Evolutionary conservation across 106 monocot species (phyloP), one percentile per base, ranked within the genome.

Genomic region (Dendrobium catenatum): DNA sequence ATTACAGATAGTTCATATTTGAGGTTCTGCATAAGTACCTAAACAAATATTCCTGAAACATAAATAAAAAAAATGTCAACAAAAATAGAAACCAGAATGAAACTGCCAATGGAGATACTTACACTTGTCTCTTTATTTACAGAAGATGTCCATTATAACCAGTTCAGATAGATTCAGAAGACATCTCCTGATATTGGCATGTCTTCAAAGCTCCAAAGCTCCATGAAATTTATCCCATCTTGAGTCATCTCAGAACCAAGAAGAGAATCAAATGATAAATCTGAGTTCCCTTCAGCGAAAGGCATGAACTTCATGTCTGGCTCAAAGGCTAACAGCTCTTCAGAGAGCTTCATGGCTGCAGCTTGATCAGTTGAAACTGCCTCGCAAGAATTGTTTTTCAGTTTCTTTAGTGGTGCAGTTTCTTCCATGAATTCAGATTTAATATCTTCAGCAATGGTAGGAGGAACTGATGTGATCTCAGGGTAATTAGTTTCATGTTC

Each of bases 191-290:
- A 74, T 79, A 84, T 77, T 13, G 84, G 89, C 49, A 90, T 73
- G 61, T 91, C 94, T 33, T 87, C 91, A 22, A 94, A 94, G 91
- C 88, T 87, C 94, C 94, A 94, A 6, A 94, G 84, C 18, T 85
- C 75, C 24, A 88, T 58, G 41, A 67, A 26, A 20, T 55, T 87
- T 26, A 75, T 58, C 8, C 84, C 83, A 55, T 83, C 88, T 76
- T 89, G 83, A 33, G 51, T 74, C 11, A 83, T 26, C 17, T 84
- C 90, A 74, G 80, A 74, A 72, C 78, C 79, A 55, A 86, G 85
- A 29, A 91, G 75, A 51, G 56, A 61, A 48, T 88, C 85, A 4
- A 87, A 84, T 0, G 83, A 80, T 27, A 78, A 79, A 64, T 79
- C 85, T 0, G 79, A 40, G 72, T 81, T 78, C 37, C 78, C 89